Percentiles rank a stretch among this genome's conserved stretches.
Evolutionary conservation across 106 monocot species (phyloP).

Genomic region (Acanthochlamys bracteata): DNA sequence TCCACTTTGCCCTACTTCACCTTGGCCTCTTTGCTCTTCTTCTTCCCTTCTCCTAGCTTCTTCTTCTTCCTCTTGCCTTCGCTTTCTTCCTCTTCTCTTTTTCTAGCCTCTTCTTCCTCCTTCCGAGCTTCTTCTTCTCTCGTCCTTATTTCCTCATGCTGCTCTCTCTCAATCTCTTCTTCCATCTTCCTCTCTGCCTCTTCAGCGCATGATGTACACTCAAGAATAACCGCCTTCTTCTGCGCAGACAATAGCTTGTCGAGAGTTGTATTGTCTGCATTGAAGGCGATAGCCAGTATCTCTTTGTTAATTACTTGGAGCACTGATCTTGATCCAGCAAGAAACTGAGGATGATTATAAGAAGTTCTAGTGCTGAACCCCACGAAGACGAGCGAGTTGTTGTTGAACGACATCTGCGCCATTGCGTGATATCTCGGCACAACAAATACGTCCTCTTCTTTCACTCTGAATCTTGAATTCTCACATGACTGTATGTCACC

Average conservation of each 20-base stretch:
- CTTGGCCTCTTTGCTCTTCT: background rate
- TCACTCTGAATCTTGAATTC: slow-evolving; percentile 31
- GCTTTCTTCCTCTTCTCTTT: background rate
- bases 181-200: slow-evolving; percentile 22
- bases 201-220: slow-evolving; percentile 57
- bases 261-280: slow-evolving; percentile 20
- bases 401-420: slow-evolving; percentile 72
- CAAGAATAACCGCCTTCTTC: slow-evolving; percentile 30
- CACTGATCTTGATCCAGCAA: slow-evolving; percentile 49
- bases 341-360: slow-evolving; percentile 55
- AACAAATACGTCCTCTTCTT: slow-evolving; percentile 67
- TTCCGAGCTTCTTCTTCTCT: slow-evolving; percentile 8
- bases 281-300: slow-evolving; percentile 34
- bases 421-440: slow-evolving; percentile 70
- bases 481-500: slow-evolving; percentile 1
- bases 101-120: background rate
- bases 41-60: slow-evolving; percentile 14
- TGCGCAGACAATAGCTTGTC: slow-evolving; percentile 29
- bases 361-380: slow-evolving; percentile 42
- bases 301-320: slow-evolving; percentile 29
- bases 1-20: slow-evolving; percentile 14
- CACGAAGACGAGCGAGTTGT: slow-evolving; percentile 53
- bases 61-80: slow-evolving; percentile 1
- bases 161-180: slow-evolving; percentile 11
- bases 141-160: slow-evolving; percentile 14